Conservation (phyloP, 2,329 filamentous ascomycete genomes). For the Stachybotrys elegans region DNA sequence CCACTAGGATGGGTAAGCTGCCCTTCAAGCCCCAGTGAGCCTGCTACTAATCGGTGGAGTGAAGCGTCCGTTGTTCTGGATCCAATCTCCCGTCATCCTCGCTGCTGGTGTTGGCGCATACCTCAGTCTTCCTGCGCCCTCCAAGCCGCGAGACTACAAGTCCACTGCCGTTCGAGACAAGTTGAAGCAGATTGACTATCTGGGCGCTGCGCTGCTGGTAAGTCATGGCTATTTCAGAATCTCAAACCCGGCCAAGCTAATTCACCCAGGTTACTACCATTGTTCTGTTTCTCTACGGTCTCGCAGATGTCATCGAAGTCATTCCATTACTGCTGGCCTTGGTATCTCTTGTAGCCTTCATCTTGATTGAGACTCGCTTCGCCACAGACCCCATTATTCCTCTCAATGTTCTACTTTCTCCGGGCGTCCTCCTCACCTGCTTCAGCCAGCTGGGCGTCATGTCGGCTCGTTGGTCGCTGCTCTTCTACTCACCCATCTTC, state of each 20-base stretch:
- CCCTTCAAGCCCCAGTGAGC: background rate
- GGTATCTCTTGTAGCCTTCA: constrained; percentile 44
- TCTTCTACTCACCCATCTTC: constrained; percentile 79
- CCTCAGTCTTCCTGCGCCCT: constrained; percentile 53
- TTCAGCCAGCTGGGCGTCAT: constrained; percentile 72
- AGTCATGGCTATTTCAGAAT: constrained; percentile 19
- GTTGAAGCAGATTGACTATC: constrained; percentile 66
- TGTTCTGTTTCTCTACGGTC: constrained; percentile 65
- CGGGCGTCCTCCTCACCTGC: constrained; percentile 68
- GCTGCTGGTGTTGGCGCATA: constrained; percentile 58
- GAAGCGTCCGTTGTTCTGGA: constrained; percentile 67
- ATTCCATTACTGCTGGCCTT: constrained; percentile 57
- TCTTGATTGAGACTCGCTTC: constrained; percentile 58
- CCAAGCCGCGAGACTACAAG: constrained; percentile 7
- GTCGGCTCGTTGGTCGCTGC: constrained; percentile 72
- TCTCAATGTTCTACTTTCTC: constrained; percentile 61
- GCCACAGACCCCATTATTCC: constrained; percentile 71
- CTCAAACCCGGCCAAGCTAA: too few species aligned
- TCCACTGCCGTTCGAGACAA: constrained; percentile 39
- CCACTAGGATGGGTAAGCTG: constrained; percentile 62
- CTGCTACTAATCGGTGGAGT: constrained; percentile 6
- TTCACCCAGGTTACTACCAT: constrained; percentile 58
- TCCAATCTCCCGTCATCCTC: constrained; percentile 62
- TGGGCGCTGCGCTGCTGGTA: constrained; percentile 64
- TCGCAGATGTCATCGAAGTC: constrained; percentile 58